Evolutionary conservation across 495 filamentous ascomycete species (phyloP).

Genomic region (Rhizodiscina lignyota): DNA sequence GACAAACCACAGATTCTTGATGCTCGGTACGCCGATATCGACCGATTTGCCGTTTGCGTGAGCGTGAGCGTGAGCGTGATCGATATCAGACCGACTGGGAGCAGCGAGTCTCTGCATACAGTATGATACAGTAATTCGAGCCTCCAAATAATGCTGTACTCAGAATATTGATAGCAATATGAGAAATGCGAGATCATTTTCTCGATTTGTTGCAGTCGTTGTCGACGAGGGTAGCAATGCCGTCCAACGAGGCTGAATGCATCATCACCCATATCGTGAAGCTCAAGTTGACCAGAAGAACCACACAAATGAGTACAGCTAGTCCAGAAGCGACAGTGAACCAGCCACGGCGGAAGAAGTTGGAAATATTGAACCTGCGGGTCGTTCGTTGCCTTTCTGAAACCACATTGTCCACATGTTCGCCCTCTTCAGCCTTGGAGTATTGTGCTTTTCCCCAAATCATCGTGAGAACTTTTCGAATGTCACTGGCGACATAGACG

Average conservation of each 20-base stretch:
- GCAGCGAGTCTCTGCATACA: slow-evolving; percentile 15
- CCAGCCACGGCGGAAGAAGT: too few species aligned
- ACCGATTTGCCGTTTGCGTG: slow-evolving; percentile 11
- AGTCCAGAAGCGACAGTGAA: too few species aligned
- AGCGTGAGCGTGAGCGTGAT: too few species aligned
- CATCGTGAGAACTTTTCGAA: too few species aligned
- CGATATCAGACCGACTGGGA: slow-evolving; percentile 15
- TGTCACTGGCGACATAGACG: too few species aligned
- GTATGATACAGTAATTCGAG: slow-evolving; percentile 19
- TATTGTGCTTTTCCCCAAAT: too few species aligned
- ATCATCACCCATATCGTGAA: neutral
- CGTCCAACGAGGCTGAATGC: neutral
- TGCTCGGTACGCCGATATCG: slow-evolving; percentile 18
- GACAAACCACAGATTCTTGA: slow-evolving; percentile 13
- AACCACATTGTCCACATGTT: too few species aligned
- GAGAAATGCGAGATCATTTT: slow-evolving; percentile 6
- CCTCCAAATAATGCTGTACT: slow-evolving; percentile 12
- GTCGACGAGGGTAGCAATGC: slow-evolving; percentile 5
- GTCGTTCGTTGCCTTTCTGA: too few species aligned
- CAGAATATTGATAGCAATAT: slow-evolving; percentile 15
- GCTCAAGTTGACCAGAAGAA: neutral
- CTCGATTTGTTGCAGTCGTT: slow-evolving; percentile 7
- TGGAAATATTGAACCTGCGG: too few species aligned
- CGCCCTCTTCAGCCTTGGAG: too few species aligned
- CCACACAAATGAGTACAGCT: too few species aligned